Percentiles rank a stretch among this genome's conserved stretches.
phyloP scores from a whole-genome alignment of 257 asterid species.

The Solanum verrucosum region DNA sequence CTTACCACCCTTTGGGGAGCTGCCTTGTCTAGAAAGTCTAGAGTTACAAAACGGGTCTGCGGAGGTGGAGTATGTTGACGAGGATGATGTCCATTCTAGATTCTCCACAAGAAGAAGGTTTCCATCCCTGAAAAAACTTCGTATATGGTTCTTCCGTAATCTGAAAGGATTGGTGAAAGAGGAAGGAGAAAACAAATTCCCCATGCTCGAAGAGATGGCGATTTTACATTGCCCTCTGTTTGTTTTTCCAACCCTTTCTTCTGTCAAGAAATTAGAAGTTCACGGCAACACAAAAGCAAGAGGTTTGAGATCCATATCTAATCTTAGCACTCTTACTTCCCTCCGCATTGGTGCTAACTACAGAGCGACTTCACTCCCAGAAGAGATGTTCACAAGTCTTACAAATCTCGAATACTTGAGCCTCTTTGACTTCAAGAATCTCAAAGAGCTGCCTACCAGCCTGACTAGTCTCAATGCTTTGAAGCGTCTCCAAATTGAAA shows the following conservation, averaged over 20 bases:
- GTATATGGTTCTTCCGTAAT: neutral
- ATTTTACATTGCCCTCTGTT: neutral
- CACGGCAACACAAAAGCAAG: neutral
- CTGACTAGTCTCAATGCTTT: neutral
- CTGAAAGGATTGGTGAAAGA: conserved; percentile 7
- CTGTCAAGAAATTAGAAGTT: neutral
- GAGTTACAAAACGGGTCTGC: neutral
- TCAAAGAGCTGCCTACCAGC: neutral
- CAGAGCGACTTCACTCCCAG: neutral
- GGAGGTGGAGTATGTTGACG: neutral
- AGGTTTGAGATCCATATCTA: neutral
- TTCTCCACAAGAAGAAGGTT: neutral
- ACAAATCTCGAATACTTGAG: neutral
- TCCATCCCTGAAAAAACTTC: neutral
- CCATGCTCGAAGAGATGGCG: conserved; percentile 3
- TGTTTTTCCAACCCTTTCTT: neutral
- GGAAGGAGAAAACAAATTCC: neutral
- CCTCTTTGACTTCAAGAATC: neutral
- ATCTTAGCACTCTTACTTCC: neutral
- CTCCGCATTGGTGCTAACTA: neutral
- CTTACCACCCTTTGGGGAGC: conserved; percentile 13
- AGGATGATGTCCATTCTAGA: neutral
- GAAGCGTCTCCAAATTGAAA: neutral
- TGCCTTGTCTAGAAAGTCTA: conserved; percentile 2
- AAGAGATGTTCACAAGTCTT: neutral